Percentiles rank a stretch among this genome's conserved stretches.
Conservation (phyloP, 1,139 yeast genomes). For the Kazachstania sp. region DNA sequence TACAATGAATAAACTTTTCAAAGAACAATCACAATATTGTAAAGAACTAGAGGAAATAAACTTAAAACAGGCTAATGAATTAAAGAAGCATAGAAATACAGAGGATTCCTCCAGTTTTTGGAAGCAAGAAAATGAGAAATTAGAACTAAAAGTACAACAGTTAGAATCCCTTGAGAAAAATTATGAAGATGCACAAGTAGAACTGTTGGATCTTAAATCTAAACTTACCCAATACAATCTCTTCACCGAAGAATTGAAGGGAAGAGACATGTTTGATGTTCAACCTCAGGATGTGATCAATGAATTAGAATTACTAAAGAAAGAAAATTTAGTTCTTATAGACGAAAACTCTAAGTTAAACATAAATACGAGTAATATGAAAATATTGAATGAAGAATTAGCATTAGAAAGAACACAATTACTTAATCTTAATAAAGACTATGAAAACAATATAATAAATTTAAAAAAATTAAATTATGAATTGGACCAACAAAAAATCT, state of each 20-base stretch:
- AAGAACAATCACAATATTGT: conserved; percentile 49
- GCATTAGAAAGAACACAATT: conserved; percentile 33
- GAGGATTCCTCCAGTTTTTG: conserved; percentile 43
- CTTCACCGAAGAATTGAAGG: conserved; percentile 20
- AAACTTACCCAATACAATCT: conserved; percentile 21
- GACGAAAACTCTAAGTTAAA: conserved; percentile 33
- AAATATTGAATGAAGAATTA: conserved; percentile 30
- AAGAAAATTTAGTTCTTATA: conserved; percentile 35
- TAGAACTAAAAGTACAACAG: conserved; percentile 37
- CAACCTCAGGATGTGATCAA: conserved; percentile 32
- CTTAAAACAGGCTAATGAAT: conserved; percentile 40
- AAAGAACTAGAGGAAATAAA: conserved; percentile 47
- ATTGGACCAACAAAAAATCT: conserved; percentile 44
- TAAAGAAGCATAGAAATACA: conserved; percentile 36
- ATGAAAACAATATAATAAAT: conserved; percentile 31
- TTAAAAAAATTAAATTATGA: conserved; percentile 35
- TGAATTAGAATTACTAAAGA: conserved; percentile 34
- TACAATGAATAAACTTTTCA: conserved; percentile 44
- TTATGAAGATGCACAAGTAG: conserved; percentile 45
- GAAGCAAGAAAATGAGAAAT: conserved; percentile 40
- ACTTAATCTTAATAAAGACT: conserved; percentile 27
- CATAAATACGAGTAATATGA: conserved; percentile 26
- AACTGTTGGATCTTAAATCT: conserved; percentile 40
- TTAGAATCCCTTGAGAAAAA: conserved; percentile 41
- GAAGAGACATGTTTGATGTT: conserved; percentile 14